These are phyloP conservation scores for Botrytis squamosa DNA, from an alignment of 2,329 filamentous ascomycete species.

Conservation along the genomic window DNA sequence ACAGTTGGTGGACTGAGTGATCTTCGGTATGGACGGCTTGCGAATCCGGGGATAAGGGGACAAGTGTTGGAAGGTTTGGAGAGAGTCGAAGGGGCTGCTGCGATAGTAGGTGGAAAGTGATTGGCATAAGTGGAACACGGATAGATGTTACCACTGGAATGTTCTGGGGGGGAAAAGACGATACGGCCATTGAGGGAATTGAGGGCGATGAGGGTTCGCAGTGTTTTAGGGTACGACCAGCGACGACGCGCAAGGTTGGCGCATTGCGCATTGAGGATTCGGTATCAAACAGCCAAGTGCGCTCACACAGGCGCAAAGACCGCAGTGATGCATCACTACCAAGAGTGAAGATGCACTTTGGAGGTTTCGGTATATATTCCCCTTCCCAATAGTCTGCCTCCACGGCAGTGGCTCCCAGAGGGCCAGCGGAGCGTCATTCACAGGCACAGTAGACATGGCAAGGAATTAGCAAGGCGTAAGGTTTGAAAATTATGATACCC, in stretches of 20 bases:
- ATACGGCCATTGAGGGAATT: not conserved
- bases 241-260: not conserved
- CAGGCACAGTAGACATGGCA: not conserved
- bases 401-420: not conserved
- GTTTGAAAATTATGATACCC: slow-evolving; percentile 32
- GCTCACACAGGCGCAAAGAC: not conserved
- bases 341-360: not conserved
- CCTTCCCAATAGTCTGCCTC: not conserved
- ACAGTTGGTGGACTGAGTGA: slow-evolving; percentile 76
- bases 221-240: not conserved
- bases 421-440: not conserved
- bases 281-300: not conserved
- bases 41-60: slow-evolving; percentile 59
- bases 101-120: not conserved
- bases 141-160: not conserved
- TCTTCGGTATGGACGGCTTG: slow-evolving; percentile 74
- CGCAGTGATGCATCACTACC: not conserved
- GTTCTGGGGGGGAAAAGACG: not conserved
- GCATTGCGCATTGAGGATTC: not conserved
- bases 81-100: slow-evolving; percentile 49
- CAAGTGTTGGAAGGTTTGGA: slow-evolving; percentile 68
- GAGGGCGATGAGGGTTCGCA: not conserved
- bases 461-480: slow-evolving; percentile 7
- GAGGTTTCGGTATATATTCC: not conserved
- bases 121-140: not conserved